Conservation (phyloP, 2,329 filamentous ascomycete genomes). For the Penicillium sp. region DNA sequence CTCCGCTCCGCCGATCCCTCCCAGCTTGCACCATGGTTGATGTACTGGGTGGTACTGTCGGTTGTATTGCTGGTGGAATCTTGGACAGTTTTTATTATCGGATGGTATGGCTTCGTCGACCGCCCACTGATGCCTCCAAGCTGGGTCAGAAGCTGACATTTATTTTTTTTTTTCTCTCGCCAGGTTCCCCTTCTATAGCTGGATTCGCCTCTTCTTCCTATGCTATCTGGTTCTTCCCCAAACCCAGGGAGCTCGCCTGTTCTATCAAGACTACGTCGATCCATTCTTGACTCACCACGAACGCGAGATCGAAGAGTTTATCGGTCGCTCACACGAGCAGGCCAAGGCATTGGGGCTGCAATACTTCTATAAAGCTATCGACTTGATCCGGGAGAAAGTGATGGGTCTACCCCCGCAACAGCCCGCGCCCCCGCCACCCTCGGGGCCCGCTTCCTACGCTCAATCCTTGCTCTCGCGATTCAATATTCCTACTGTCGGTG, state of each 20-base stretch:
- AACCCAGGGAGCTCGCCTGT: slow-evolving; percentile 84
- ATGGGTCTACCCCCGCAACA: slow-evolving; percentile 72
- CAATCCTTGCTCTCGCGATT: slow-evolving; percentile 84
- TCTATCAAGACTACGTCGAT: slow-evolving; percentile 85
- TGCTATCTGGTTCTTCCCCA: slow-evolving; percentile 96
- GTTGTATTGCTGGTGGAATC: slow-evolving; percentile 81
- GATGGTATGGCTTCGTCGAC: slow-evolving; percentile 60
- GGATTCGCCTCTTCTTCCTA: slow-evolving; percentile 82
- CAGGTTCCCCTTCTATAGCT: slow-evolving; percentile 91
- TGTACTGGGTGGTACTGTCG: slow-evolving; percentile 97
- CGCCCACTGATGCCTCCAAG: background rate
- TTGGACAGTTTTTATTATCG: slow-evolving; percentile 83
- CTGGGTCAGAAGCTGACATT: slow-evolving; percentile 8
- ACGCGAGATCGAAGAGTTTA: slow-evolving; percentile 84
- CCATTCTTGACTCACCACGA: slow-evolving; percentile 90
- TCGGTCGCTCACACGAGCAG: slow-evolving; percentile 77
- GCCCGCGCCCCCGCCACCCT: slow-evolving; percentile 51
- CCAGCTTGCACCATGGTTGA: slow-evolving; percentile 93
- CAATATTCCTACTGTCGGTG: slow-evolving; percentile 71
- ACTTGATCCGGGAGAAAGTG: slow-evolving; percentile 72
- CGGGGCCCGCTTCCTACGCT: slow-evolving; percentile 63
- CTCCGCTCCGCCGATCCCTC: slow-evolving; percentile 89
- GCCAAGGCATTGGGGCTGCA: slow-evolving; percentile 75
- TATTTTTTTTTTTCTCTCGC: background rate
- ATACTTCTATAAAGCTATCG: slow-evolving; percentile 72